A percentile compares a stretch with the other conserved stretches of the same genome.
These are phyloP conservation scores for Solanum virginianum DNA, from an alignment of 257 asterid species.

Conservation along the genomic window DNA sequence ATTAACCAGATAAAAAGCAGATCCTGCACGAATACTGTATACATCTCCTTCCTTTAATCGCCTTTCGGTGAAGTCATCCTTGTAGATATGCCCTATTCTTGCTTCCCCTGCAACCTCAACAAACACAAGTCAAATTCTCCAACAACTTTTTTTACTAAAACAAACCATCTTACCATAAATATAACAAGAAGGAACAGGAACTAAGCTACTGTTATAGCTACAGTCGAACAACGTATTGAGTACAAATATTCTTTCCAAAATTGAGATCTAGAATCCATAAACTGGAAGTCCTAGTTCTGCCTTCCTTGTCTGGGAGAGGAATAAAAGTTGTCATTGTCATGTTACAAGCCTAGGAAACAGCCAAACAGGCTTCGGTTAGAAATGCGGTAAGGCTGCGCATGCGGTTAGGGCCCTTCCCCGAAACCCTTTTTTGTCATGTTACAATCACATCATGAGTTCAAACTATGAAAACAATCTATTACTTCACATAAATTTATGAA, in stretches of 20 bases:
- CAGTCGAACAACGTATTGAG: no score
- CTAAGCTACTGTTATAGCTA: no score
- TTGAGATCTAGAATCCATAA: no score
- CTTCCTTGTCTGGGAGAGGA: background rate
- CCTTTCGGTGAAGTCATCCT: conserved; percentile 63
- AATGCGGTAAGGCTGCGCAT: no score
- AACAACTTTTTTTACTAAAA: background rate
- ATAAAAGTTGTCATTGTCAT: background rate
- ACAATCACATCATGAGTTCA: background rate
- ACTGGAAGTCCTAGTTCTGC: background rate
- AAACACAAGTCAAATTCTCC: background rate
- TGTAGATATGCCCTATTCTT: conserved; percentile 60
- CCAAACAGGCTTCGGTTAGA: no score
- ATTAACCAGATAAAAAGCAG: conserved; percentile 67
- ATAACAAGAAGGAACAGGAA: no score
- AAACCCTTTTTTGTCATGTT: background rate
- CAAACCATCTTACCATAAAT: background rate
- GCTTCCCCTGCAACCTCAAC: conserved; percentile 51
- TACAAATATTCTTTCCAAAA: background rate
- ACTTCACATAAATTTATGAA: background rate
- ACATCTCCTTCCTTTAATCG: conserved; percentile 55
- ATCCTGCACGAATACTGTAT: conserved; percentile 59
- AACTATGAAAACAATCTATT: background rate
- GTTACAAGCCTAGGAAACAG: background rate
- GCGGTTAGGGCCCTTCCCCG: no score